These are phyloP conservation scores for Pilaira anomala DNA, from an alignment of 192 early-diverging fungal genomes.

Conservation along the genomic window DNA sequence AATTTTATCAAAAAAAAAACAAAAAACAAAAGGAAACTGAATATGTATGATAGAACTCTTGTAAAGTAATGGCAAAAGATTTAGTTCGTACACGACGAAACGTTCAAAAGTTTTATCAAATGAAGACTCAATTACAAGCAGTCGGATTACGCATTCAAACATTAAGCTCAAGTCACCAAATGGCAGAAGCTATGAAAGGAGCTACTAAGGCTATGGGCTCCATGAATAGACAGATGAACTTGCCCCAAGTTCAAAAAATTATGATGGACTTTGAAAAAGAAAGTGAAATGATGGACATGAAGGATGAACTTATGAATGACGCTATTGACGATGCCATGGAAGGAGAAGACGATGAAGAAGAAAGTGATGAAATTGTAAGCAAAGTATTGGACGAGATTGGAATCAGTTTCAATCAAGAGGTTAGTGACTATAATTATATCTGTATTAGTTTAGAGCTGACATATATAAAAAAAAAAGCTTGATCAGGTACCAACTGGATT, in stretches of 20 bases:
- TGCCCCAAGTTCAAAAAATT: constrained; percentile 90
- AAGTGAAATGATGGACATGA: constrained; percentile 97
- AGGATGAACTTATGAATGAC: constrained; percentile 98
- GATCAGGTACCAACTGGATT: constrained; percentile 46
- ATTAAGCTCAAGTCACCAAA: constrained; percentile 90
- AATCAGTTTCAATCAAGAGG: constrained; percentile 71
- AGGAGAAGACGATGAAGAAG: constrained; percentile 90
- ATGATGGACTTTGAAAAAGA: constrained; percentile 98
- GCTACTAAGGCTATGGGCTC: constrained; percentile 94
- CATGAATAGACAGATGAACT: constrained; percentile 94
- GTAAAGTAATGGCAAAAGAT: constrained; percentile 98
- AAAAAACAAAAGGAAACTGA: no score
- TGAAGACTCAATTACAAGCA: constrained; percentile 92
- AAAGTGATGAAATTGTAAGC: constrained; percentile 86
- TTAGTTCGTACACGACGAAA: constrained; percentile 91
- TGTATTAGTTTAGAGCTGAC: no score
- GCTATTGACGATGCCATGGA: constrained; percentile 97
- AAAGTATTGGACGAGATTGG: constrained; percentile 96
- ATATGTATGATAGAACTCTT: constrained; percentile 42
- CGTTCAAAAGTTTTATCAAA: constrained; percentile 94
- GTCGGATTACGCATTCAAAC: constrained; percentile 87
- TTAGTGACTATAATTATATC: constrained; percentile 36
- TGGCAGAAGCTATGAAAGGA: constrained; percentile 92
- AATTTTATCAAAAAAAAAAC: no score
- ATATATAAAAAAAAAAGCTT: constrained; percentile 29